Base-by-base conservation (phyloP, 768 basidiomycete species). In the Russula emetica region DNA sequence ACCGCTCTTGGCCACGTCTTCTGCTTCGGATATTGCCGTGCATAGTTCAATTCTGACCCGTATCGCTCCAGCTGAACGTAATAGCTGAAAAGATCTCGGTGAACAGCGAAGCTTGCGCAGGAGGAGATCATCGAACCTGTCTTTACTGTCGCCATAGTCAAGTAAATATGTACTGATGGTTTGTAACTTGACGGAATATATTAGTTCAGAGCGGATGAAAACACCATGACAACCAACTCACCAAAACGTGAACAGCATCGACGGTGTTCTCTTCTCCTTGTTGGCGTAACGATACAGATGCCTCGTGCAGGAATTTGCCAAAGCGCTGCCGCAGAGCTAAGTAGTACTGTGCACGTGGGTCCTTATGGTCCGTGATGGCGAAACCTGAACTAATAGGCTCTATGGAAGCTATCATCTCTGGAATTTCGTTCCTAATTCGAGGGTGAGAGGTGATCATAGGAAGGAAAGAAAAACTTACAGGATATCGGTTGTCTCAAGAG, bases 211-310 rank as follows among this genome's bases (percentile, higher is more conserved):
- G 18, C 22, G 3, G 24, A 20, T 11, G 32, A 24, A 24, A 11
- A 9, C 26, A 28, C 40, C 26, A 44, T 55, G 52, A 22, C 24
- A 28, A 11, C 34, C 18, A 40, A 32, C 44, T 65, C 67, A 88
- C 89, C 61, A 91, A 76, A 72, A 84, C 82, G 67, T 87, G 82
- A 20, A 92, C 87, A 6, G 87, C 85, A 73, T 94, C 92, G 9
- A 94, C 84, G 2, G 86, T 87, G 67, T 87, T 89, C 73, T 90
- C 87, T 70, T 88, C 86, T 6, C 89, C 90, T 73, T 90, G 89
- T 64, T 83, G 80, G 40, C 81, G 81, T 67, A 92, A 73, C 20
- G 83, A 82, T 7, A 78, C 76, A 0, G 92, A 91, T 0, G 90
- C 89, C 28, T 78, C 73, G 68, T 91, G 88, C 32, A 96, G 75